These are phyloP conservation scores for Marasmius sp. DNA, from an alignment of 1,284 basidiomycete genomes.

Conservation along the genomic window DNA sequence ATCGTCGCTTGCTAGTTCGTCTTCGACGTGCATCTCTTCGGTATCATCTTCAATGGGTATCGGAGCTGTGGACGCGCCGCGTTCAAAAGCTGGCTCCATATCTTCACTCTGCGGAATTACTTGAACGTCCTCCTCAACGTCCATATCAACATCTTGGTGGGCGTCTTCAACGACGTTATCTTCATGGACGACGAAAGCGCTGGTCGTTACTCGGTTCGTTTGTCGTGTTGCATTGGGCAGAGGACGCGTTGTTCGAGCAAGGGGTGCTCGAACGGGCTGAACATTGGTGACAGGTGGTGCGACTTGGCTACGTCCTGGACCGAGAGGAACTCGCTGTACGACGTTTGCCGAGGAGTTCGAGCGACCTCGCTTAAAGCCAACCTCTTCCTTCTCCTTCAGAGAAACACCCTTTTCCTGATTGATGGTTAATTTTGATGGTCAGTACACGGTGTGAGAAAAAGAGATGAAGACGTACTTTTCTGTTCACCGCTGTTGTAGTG, in stretches of 20 bases:
- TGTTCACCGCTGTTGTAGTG: constrained; percentile 67
- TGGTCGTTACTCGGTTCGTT: constrained; percentile 33
- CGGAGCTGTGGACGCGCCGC: constrained; percentile 38
- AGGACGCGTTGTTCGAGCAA: constrained; percentile 34
- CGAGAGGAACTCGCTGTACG: constrained; percentile 65
- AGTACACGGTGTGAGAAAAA: constrained; percentile 1
- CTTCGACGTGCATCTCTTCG: constrained; percentile 2
- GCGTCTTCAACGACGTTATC: constrained; percentile 28
- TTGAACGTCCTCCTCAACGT: constrained; percentile 45
- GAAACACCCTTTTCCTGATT: constrained; percentile 36
- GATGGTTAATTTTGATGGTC: constrained; percentile 9
- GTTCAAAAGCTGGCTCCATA: constrained; percentile 21
- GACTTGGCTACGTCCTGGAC: constrained; percentile 49
- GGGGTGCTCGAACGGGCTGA: constrained; percentile 23
- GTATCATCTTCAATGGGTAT: constrained; percentile 50
- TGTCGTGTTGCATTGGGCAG: constrained; percentile 36
- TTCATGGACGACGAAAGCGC: constrained; percentile 18
- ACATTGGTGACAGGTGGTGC: constrained; percentile 22
- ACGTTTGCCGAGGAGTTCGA: constrained; percentile 59
- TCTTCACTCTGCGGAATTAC: constrained; percentile 30
- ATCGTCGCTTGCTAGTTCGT: constrained; percentile 15
- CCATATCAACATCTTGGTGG: constrained; percentile 57
- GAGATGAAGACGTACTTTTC: constrained; percentile 53
- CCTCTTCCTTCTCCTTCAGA: constrained; percentile 57
- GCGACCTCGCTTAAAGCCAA: constrained; percentile 61